A percentile compares a stretch with the other conserved stretches of the same genome.
Conservation (phyloP, 768 basidiomycete genomes). For the Exidia glandulosa region DNA sequence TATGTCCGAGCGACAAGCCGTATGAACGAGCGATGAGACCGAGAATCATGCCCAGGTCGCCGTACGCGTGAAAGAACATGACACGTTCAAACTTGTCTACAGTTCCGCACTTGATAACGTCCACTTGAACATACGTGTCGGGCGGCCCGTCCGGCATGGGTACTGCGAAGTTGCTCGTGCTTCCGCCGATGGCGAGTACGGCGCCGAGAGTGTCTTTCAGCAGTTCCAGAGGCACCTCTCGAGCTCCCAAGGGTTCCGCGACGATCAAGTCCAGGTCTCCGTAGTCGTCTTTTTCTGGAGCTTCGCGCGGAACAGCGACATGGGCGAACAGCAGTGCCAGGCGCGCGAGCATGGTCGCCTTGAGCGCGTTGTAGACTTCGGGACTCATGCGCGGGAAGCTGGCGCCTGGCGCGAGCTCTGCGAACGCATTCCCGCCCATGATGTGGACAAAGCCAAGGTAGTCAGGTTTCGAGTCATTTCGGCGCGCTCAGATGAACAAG, state of each 20-base stretch:
- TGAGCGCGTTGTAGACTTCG: conserved; percentile 38
- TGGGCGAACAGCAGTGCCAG: conserved; percentile 36
- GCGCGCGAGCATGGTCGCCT: conserved; percentile 30
- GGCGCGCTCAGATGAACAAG: too few species aligned
- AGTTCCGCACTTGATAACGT: conserved; percentile 48
- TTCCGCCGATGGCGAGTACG: conserved; percentile 30
- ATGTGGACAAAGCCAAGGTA: too few species aligned
- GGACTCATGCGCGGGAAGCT: conserved; percentile 57
- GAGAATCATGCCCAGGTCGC: conserved; percentile 63
- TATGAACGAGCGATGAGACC: conserved; percentile 41
- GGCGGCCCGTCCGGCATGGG: conserved; percentile 15
- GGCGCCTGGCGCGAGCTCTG: conserved; percentile 26
- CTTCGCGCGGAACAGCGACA: conserved; percentile 49
- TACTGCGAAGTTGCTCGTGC: conserved; percentile 57
- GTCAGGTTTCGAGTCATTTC: conserved; percentile 31
- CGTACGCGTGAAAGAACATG: conserved; percentile 50
- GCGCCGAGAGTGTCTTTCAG: conserved; percentile 38
- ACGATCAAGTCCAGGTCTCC: conserved; percentile 67
- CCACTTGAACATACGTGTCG: conserved; percentile 37
- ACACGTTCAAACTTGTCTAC: conserved; percentile 39
- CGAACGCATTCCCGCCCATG: conserved; percentile 73
- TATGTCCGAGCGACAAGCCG: conserved; percentile 38
- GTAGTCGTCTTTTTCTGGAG: conserved; percentile 51
- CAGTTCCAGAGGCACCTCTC: conserved; percentile 15
- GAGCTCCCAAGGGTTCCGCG: conserved; percentile 25